Conservation (phyloP, 106 monocot species). For the Vanilla planifolia region DNA sequence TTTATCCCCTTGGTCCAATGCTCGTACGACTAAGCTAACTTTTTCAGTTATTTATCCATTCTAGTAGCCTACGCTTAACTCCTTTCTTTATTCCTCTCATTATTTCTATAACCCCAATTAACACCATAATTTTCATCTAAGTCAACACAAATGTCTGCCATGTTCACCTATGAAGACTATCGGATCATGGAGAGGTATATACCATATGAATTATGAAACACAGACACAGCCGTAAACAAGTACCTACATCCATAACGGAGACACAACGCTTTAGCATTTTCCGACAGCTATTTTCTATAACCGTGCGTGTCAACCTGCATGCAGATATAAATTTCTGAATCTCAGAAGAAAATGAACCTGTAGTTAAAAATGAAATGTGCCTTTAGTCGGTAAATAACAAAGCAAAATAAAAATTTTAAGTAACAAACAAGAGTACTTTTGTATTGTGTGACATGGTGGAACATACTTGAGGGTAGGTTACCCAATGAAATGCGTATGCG, state of each 20-base stretch:
- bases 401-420: not conserved
- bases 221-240: slow-evolving; percentile 7
- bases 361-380: slow-evolving; percentile 9
- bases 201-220: not conserved
- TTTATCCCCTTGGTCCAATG: no score
- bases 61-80: not conserved
- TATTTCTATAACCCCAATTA: not conserved
- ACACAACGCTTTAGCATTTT: slow-evolving; percentile 49
- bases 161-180: not conserved
- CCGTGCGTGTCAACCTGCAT: slow-evolving; percentile 72
- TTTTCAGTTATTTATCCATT: not conserved
- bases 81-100: not conserved
- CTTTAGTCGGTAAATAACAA: not conserved
- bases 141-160: not conserved
- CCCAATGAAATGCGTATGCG: slow-evolving; percentile 67
- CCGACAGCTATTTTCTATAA: slow-evolving; percentile 44
- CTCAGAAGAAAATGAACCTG: slow-evolving; percentile 56
- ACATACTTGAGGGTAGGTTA: slow-evolving; percentile 39
- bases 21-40: not conserved
- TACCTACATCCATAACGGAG: slow-evolving; percentile 56
- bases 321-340: slow-evolving; percentile 56
- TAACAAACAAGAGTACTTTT: no score
- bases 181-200: not conserved
- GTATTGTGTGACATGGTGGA: no score
- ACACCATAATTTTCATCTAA: not conserved